Evolutionary conservation across 2,329 filamentous ascomycete species (phyloP), one percentile per base, ranked within the genome.

Genomic region (Hymenoscyphus occultus): DNA sequence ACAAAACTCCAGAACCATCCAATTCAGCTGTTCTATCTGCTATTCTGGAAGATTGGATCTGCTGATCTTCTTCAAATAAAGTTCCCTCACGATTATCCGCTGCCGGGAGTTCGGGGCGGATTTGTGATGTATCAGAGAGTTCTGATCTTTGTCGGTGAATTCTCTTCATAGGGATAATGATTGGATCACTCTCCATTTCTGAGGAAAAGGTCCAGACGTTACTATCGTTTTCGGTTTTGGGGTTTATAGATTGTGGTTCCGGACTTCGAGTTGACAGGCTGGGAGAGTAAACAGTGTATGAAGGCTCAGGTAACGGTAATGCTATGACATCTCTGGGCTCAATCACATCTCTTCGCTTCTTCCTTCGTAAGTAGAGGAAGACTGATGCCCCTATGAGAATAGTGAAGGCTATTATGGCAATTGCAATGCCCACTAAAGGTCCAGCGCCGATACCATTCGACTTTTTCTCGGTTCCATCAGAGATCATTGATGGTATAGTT

Each of bases 71-170:
- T 16, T 19, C 39, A 7, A 48, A 56, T n/a, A 56, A 62, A 13
- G 28, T 42, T 10, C 10, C 19, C n/a, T 56, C 60, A 2, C 48
- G 60, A 31, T 56, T 62, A 9, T 62, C 48, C 2, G 19, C 60
- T 9, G 45, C 39, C 4, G 60, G 48, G 22, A 62, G 60, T 48
- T 62, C 60, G 12, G 45, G 48, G 40, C 19, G 32, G 14, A 39
- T 19, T n/a, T 56, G 39, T 9, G 16, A 35, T 28, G 35, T 40
- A 32, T n/a, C 32, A 16, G 60, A 56, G 16, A 62, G 48, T 56
- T 62, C 60, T 28, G 60, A 62, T 56, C 60, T 56, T 22, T 56
- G 45, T n/a, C 45, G 60, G 16, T 62, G 60, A 40, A 62, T 48
- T 40, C 39, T 19, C 16, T 40, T 56, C 22, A 19, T 22, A n/a